Evolutionary conservation across 345 rosid genomes (phyloP).

Genomic region (Kernera saxatilis): DNA sequence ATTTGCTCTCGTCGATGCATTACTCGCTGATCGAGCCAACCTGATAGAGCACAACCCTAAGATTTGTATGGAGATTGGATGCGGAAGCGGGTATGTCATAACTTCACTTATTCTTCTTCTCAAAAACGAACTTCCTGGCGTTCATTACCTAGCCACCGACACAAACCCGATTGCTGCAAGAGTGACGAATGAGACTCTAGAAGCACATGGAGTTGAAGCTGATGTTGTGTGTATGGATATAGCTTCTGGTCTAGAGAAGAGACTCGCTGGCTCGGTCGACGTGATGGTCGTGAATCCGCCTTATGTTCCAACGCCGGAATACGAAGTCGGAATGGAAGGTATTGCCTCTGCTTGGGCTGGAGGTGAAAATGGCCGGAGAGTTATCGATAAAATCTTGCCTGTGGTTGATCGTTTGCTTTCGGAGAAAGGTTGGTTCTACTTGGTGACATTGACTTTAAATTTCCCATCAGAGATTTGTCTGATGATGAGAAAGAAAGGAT

Average conservation of each 20-base stretch:
- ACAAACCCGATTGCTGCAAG: conserved; percentile 54
- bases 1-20: conserved; percentile 81
- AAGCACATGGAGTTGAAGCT: conserved; percentile 65
- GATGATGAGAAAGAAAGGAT: conserved; percentile 66
- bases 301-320: conserved; percentile 89
- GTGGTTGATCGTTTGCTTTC: conserved; percentile 61
- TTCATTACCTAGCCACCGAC: conserved; percentile 64
- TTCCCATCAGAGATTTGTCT: conserved; percentile 57
- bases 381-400: conserved; percentile 60
- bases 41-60: conserved; percentile 55
- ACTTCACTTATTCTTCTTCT: conserved; percentile 80
- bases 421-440: conserved; percentile 71
- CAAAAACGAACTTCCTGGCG: conserved; percentile 31
- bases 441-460: conserved; percentile 56
- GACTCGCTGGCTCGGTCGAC: conserved; percentile 59
- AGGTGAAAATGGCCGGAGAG: conserved; percentile 61
- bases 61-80: conserved; percentile 73
- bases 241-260: conserved; percentile 64
- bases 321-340: conserved; percentile 63
- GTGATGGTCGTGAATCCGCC: conserved; percentile 93
- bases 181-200: conserved; percentile 54
- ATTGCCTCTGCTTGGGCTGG: conserved; percentile 94
- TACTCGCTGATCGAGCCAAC: conserved; percentile 58
- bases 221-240: conserved; percentile 58
- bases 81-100: conserved; percentile 84